These are phyloP conservation scores for Priceomyces haplophilus DNA, from an alignment of 805 yeast genomes.

Conservation along the genomic window DNA sequence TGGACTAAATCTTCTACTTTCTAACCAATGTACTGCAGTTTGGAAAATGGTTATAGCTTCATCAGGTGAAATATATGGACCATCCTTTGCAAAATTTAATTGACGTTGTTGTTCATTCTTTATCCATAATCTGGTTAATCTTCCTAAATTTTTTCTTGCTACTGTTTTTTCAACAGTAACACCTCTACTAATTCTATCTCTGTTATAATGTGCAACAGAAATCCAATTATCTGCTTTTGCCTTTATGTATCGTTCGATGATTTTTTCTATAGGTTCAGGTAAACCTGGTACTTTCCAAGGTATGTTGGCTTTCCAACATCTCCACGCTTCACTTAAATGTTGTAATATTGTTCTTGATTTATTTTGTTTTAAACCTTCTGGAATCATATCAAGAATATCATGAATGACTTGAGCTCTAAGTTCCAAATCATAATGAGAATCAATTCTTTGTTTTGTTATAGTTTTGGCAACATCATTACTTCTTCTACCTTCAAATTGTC, in stretches of 20 bases:
- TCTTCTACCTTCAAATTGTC: constrained; percentile 95
- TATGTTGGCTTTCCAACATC: constrained; percentile 98
- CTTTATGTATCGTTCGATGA: constrained; percentile 83
- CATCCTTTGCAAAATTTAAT: constrained; percentile 70
- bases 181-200: constrained; percentile 87
- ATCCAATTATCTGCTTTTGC: constrained; percentile 98
- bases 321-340: constrained; percentile 97
- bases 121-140: constrained; percentile 88
- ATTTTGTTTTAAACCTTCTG: constrained; percentile 85
- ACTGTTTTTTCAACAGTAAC: constrained; percentile 92
- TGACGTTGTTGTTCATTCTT: constrained; percentile 91
- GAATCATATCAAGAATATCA: constrained; percentile 95
- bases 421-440: constrained; percentile 91
- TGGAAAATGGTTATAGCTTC: constrained; percentile 87
- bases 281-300: constrained; percentile 98
- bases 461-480: constrained; percentile 91
- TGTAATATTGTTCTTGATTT: constrained; percentile 86
- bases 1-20: constrained; percentile 75
- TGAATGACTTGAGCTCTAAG: constrained; percentile 91
- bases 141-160: constrained; percentile 87
- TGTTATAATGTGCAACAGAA: constrained; percentile 85
- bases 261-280: constrained; percentile 84
- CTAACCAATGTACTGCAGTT: constrained; percentile 90
- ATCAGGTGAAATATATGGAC: constrained; percentile 80
- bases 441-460: constrained; percentile 91